Base-by-base conservation (phyloP, 495 filamentous ascomycete species). In the Neurospora sp. region DNA sequence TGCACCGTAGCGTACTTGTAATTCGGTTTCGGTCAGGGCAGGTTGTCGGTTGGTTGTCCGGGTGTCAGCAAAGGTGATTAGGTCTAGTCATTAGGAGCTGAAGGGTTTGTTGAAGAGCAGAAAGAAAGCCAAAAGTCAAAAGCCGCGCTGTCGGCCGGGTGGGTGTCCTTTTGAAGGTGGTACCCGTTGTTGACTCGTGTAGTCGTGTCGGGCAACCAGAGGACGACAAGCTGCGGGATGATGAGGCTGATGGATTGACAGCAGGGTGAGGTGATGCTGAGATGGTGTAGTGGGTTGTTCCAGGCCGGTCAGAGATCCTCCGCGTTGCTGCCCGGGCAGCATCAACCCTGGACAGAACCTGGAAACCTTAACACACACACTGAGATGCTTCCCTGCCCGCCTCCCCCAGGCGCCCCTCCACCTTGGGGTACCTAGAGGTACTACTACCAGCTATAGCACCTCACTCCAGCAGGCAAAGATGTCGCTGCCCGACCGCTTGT, bases 151-250 rank as follows among this genome's bases (percentile, higher is more conserved):
- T 72, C 54, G 54, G 8, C 54, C 54, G 54, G 54, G 31, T 18
- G 27, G 54, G 14, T 37, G 54, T 9, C 54, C 54, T 66, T 66
- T 66, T 66, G 27, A 66, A 66, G 54, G 54, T 35, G 27, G 27
- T 66, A 66, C 54, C 54, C 54, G 54, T 18, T 35, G 54, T 66
- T 66, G 27, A 66, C 54, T 66, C 27, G 54, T 66, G 54, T 66
- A 66, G 72, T 77, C 70, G 77, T 72, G 73, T 77, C 75, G 72
- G 73, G 76, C 78, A 73, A 77, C 77, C 77, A 78, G 69, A 75
- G 75, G 70, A 70, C 41, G 71, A 72, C 66, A 72, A 69, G 60
- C 41, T 71, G 31, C 70, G 60, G 35, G 39, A 23, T 66, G 39
- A 38, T 74, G 54, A 66, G 54, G 54, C 27, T 66, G 54, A 66